Conservation (phyloP, 2,329 filamentous ascomycete genomes). For the Clonostachys rhizophaga region DNA sequence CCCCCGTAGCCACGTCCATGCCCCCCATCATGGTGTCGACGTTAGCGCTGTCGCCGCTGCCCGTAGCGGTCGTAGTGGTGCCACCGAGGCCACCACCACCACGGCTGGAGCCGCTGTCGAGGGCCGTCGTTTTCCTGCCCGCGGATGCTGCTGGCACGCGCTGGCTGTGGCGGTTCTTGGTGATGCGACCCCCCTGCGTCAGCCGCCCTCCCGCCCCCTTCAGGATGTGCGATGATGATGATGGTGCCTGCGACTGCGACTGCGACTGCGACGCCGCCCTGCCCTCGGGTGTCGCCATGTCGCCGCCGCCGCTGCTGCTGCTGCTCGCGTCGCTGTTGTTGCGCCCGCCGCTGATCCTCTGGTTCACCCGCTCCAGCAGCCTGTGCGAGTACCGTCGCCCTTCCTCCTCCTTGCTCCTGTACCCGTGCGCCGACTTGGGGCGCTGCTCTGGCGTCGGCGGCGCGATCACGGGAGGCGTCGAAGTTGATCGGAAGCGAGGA, state of each 20-base stretch:
- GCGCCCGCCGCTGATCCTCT: conserved; percentile 9
- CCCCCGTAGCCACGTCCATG: neutral
- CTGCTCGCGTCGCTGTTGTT: neutral
- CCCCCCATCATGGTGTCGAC: neutral
- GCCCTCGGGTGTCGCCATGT: conserved; percentile 8
- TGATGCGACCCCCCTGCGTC: conserved; percentile 16
- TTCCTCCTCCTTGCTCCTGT: neutral
- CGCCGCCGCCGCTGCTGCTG: neutral
- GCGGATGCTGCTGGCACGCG: neutral
- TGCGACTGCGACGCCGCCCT: neutral
- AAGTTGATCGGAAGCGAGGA: too few species aligned
- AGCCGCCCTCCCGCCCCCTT: conserved; percentile 1
- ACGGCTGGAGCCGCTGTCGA: neutral
- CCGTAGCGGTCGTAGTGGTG: neutral
- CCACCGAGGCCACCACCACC: neutral
- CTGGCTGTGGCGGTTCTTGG: conserved; percentile 12
- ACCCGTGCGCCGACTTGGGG: too few species aligned
- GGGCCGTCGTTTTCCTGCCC: neutral
- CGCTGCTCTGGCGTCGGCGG: too few species aligned
- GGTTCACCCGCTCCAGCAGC: conserved; percentile 4
- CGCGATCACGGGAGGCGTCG: too few species aligned
- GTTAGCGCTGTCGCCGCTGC: conserved; percentile 1
- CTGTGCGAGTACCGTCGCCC: neutral
- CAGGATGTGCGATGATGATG: neutral
- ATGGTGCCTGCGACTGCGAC: neutral